Conservation (phyloP, 257 asterid genomes). For the Jaltomata sinuosa region DNA sequence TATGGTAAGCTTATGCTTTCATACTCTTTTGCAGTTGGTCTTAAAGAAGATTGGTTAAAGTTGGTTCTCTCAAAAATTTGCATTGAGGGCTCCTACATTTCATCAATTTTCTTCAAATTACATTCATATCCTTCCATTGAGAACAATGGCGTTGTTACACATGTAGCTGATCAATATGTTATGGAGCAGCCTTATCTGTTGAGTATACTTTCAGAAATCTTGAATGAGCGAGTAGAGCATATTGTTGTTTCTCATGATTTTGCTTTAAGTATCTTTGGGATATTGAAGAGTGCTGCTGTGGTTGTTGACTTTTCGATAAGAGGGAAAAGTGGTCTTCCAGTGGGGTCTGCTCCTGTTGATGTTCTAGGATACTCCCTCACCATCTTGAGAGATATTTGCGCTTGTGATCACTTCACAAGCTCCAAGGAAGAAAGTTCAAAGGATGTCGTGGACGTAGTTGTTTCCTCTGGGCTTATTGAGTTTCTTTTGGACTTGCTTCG, state of each 20-base stretch:
- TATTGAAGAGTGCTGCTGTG: slow-evolving; percentile 30
- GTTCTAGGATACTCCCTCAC: slow-evolving; percentile 55
- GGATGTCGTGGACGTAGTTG: slow-evolving; percentile 34
- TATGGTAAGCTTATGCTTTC: background rate
- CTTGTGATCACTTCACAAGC: slow-evolving; percentile 24
- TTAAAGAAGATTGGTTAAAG: slow-evolving; percentile 52
- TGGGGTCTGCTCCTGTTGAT: slow-evolving; percentile 48
- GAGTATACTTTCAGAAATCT: slow-evolving; percentile 41
- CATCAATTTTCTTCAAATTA: slow-evolving; percentile 39
- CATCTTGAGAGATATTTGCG: slow-evolving; percentile 64
- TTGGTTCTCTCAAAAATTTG: slow-evolving; percentile 54
- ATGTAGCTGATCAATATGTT: slow-evolving; percentile 21
- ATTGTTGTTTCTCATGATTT: slow-evolving; percentile 30
- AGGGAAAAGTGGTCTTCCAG: slow-evolving; percentile 48
- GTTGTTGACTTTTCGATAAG: slow-evolving; percentile 33
- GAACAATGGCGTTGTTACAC: background rate
- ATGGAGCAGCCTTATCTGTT: slow-evolving; percentile 45
- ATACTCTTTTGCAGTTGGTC: slow-evolving; percentile 49
- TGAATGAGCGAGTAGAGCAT: slow-evolving; percentile 38
- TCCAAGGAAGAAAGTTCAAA: slow-evolving; percentile 11
- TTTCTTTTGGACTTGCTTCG: slow-evolving; percentile 46
- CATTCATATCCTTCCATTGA: slow-evolving; percentile 8
- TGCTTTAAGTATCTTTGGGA: slow-evolving; percentile 26
- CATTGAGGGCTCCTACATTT: slow-evolving; percentile 31
- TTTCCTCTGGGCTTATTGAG: slow-evolving; percentile 51